phyloP scores from a whole-genome alignment of 495 filamentous ascomycete genomes.

The Aspergillus sparsus region DNA sequence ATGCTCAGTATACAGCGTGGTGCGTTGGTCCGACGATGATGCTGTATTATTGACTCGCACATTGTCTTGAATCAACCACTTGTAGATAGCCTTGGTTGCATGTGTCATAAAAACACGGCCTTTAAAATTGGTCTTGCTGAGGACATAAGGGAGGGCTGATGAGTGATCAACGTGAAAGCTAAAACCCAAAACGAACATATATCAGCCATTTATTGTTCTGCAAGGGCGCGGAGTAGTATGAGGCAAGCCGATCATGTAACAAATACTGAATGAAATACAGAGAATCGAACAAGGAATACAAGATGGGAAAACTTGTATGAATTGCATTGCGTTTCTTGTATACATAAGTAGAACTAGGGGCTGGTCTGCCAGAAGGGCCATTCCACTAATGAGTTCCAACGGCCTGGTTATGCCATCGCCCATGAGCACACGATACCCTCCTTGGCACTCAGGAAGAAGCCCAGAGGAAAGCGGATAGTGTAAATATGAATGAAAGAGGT shows the following conservation, averaged over 20 bases:
- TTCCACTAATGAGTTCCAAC: constrained; percentile 13
- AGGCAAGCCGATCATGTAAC: constrained; percentile 5
- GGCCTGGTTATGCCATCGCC: constrained; percentile 7
- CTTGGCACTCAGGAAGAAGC: constrained; percentile 12
- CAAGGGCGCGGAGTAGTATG: neutral
- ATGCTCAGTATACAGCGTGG: constrained; percentile 86
- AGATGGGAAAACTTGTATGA: constrained; percentile 24
- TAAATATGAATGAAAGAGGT: constrained; percentile 19
- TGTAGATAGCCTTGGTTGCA: constrained; percentile 98
- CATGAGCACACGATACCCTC: constrained; percentile 10
- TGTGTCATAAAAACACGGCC: constrained; percentile 99
- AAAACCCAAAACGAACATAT: constrained; percentile 16
- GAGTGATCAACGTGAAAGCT: constrained; percentile 99
- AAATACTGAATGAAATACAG: constrained; percentile 28
- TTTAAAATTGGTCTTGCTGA: constrained; percentile 96
- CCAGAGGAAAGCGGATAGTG: constrained; percentile 7
- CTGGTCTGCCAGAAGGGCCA: constrained; percentile 18
- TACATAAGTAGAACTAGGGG: constrained; percentile 29
- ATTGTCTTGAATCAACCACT: constrained; percentile 97
- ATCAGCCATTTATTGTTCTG: constrained; percentile 29
- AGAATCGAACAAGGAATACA: constrained; percentile 19
- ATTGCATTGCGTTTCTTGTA: constrained; percentile 38
- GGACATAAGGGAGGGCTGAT: constrained; percentile 91
- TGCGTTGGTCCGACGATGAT: constrained; percentile 67
- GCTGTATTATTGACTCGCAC: constrained; percentile 84